Conservation (phyloP, 2,329 filamentous ascomycete species). For the Calonectria pteridis region DNA sequence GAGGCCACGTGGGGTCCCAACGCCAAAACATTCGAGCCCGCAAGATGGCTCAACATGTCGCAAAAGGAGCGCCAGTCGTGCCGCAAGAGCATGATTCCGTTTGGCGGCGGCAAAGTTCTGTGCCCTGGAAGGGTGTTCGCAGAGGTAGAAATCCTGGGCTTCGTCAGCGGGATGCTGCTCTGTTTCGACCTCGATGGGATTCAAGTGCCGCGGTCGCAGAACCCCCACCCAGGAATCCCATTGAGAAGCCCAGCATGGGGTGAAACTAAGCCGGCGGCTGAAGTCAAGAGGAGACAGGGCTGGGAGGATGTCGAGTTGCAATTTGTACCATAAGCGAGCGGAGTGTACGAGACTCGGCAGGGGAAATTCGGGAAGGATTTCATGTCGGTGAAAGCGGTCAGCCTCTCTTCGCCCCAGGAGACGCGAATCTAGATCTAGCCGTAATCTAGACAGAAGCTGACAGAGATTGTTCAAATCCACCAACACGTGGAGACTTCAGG, state of each 20-base stretch:
- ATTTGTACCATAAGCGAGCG: background rate
- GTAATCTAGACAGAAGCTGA: background rate
- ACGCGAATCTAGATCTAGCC: background rate
- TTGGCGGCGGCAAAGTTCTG: slow-evolving; percentile 24
- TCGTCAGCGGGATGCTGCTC: slow-evolving; percentile 5
- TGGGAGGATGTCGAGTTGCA: slow-evolving; percentile 18
- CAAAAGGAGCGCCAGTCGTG: background rate
- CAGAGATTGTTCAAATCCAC: slow-evolving; percentile 2
- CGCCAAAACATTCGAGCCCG: background rate
- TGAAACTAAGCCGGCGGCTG: background rate
- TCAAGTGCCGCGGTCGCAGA: background rate
- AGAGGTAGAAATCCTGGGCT: slow-evolving; percentile 12
- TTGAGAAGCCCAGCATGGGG: background rate
- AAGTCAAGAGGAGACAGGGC: background rate
- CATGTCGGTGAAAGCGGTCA: background rate
- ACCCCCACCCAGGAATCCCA: slow-evolving; percentile 3
- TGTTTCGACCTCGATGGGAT: slow-evolving; percentile 15
- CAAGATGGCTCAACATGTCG: slow-evolving; percentile 6
- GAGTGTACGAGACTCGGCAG: background rate
- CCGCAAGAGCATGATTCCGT: slow-evolving; percentile 23
- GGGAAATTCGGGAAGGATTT: background rate
- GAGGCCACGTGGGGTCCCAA: slow-evolving; percentile 17
- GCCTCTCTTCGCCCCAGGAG: background rate
- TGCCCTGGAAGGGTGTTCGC: slow-evolving; percentile 26
- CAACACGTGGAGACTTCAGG: slow-evolving; percentile 2